Percentiles rank a stretch among this genome's conserved stretches.
phyloP scores from a whole-genome alignment of 495 filamentous ascomycete genomes.

The Aspergillus kassunensis region DNA sequence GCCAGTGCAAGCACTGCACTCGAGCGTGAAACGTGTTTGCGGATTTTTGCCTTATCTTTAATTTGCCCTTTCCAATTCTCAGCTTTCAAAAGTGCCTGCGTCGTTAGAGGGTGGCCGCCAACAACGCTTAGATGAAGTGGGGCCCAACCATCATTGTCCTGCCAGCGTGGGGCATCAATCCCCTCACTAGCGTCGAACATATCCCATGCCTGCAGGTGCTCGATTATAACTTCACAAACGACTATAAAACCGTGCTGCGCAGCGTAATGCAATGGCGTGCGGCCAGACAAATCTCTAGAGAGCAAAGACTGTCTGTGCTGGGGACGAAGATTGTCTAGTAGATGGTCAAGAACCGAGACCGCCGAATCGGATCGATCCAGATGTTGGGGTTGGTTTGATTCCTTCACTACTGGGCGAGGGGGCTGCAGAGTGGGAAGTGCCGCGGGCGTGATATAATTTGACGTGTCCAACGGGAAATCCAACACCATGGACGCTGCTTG shows the following conservation, averaged over 20 bases:
- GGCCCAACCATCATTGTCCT: slow-evolving; percentile 87
- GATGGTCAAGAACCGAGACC: slow-evolving; percentile 66
- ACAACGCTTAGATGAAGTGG: slow-evolving; percentile 91
- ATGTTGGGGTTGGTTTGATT: slow-evolving; percentile 52
- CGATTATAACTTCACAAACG: slow-evolving; percentile 82
- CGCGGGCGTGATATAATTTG: slow-evolving; percentile 74
- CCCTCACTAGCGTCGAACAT: slow-evolving; percentile 80
- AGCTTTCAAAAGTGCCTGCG: slow-evolving; percentile 70
- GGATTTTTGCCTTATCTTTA: slow-evolving; percentile 55
- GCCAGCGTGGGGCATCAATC: slow-evolving; percentile 82
- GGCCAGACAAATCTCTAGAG: slow-evolving; percentile 71
- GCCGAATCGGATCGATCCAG: slow-evolving; percentile 68
- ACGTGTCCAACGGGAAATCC: slow-evolving; percentile 49
- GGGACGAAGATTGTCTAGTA: slow-evolving; percentile 66
- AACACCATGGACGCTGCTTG: slow-evolving; percentile 37
- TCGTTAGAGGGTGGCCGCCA: slow-evolving; percentile 83
- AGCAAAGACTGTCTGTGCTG: slow-evolving; percentile 66
- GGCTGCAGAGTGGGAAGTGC: slow-evolving; percentile 61
- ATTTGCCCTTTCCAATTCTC: slow-evolving; percentile 65
- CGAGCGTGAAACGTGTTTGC: slow-evolving; percentile 73
- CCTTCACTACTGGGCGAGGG: slow-evolving; percentile 50
- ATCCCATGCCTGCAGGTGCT: slow-evolving; percentile 81
- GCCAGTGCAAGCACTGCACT: slow-evolving; percentile 86
- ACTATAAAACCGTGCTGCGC: slow-evolving; percentile 90
- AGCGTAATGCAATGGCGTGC: slow-evolving; percentile 89